Evolutionary conservation across 768 basidiomycete species (phyloP), one percentile per base, ranked within the genome.

Genomic region (Mycena venus): DNA sequence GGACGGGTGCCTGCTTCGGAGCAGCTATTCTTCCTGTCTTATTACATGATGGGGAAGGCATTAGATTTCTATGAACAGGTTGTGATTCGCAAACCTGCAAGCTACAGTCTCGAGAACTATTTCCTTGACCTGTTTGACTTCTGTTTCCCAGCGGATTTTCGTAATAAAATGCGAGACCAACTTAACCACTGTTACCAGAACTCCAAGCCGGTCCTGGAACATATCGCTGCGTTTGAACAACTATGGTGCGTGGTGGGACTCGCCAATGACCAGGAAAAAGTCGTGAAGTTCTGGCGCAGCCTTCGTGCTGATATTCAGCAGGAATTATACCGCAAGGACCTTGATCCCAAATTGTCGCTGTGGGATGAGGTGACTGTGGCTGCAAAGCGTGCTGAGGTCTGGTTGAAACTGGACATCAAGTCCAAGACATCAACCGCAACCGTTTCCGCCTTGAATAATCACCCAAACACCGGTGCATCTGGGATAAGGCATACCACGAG

Each of bases 141-240:
- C 31, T 58, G 55, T 27, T 58, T 58, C 31, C 55, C 55, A 2
- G 55, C 55, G 4, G 55, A 58, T 21, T 58, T 58, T 17, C 55
- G 55, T 17, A 58, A 58, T 34, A 58, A 58, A 12, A 58, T 58
- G 55, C 55, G 55, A 6, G 55, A 58, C 12, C 55, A 55, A 14
- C 27, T 55, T 25, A 55, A 55, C 12, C 53, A 27, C 27, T 55
- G 53, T 14, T 55, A 55, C 31, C 55, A 68, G 67, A n/a, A 47
- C 32, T 25, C 25, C 19, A 29, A 68, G 56, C 56, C 59, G 25
- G 58, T 68, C 60, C 67, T 68, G 38, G 67, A 68, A 56, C 59
- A 53, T 34, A 58, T 68, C 19, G 23, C 60, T 12, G 36, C 60
- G 47, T 34, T 65, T 23, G 55, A 58, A 34, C 55, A 58, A n/a